Evolutionary conservation across 345 rosid species (phyloP).

Genomic region (Erodium maritimum): DNA sequence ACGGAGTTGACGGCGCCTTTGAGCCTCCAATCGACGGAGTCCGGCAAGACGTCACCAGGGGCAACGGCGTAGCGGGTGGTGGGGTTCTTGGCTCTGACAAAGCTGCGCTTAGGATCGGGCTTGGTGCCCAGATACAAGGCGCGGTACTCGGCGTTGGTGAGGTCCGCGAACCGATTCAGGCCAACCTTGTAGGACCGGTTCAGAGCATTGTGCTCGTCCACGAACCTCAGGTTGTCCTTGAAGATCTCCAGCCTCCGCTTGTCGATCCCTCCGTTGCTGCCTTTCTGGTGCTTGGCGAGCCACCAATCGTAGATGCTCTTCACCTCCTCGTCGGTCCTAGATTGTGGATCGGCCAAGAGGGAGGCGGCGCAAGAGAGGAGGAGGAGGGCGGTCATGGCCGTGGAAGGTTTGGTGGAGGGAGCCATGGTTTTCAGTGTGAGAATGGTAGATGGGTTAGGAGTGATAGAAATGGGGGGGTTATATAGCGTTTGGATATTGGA

Average conservation of each 20-base stretch:
- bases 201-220: conserved; percentile 51
- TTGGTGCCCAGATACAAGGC: conserved; percentile 34
- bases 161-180: conserved; percentile 63
- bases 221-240: conserved; percentile 67
- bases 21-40: conserved; percentile 68
- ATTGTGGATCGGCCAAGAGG: conserved; percentile 20
- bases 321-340: conserved; percentile 64
- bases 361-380: conserved; percentile 18
- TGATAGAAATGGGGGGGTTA: too few relatives aligned
- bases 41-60: conserved; percentile 43
- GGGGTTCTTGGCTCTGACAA: conserved; percentile 34
- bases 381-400: conserved; percentile 12
- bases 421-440: too few relatives aligned
- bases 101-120: conserved; percentile 24
- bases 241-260: conserved; percentile 51
- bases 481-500: too few relatives aligned
- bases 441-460: too few relatives aligned
- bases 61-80: conserved; percentile 27
- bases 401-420: conserved; percentile 2
- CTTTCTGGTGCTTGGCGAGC: conserved; percentile 45
- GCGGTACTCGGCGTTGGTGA: conserved; percentile 80
- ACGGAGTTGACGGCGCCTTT: conserved; percentile 61
- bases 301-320: conserved; percentile 53
- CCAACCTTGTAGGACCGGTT: conserved; percentile 55
- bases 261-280: conserved; percentile 28